Evolutionary conservation across 306 rosid genomes (phyloP).

Genomic region (Fagus sylvatica): DNA sequence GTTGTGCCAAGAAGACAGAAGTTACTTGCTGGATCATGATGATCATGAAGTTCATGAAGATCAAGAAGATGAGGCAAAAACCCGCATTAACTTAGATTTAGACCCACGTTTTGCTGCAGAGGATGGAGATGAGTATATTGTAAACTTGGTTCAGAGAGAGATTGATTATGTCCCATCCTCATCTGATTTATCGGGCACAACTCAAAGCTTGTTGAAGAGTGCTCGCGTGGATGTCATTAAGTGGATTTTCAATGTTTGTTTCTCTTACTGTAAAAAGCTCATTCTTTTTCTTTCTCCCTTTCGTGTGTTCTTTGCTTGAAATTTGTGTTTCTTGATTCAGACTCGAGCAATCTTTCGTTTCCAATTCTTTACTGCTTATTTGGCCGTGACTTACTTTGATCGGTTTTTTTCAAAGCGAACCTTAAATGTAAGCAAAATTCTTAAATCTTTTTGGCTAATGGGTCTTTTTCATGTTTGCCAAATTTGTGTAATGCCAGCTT

Average conservation of each 20-base stretch:
- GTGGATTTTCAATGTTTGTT: slow-evolving; percentile 90
- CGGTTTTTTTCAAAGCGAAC: slow-evolving; percentile 65
- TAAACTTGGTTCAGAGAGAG: slow-evolving; percentile 55
- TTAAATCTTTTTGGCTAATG: slow-evolving; percentile 4
- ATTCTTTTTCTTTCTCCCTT: not conserved
- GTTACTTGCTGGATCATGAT: slow-evolving; percentile 37
- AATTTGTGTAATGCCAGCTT: not conserved
- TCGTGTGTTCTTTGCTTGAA: not conserved
- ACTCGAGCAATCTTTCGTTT: slow-evolving; percentile 61
- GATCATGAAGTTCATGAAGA: slow-evolving; percentile 15
- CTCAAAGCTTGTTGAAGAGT: slow-evolving; percentile 39
- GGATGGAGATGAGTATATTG: slow-evolving; percentile 59
- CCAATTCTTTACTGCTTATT: slow-evolving; percentile 65
- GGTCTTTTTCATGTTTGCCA: slow-evolving; percentile 6
- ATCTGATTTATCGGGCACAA: slow-evolving; percentile 28
- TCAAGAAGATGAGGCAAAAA: slow-evolving; percentile 14
- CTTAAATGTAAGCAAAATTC: slow-evolving; percentile 57
- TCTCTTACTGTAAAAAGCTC: slow-evolving; percentile 1
- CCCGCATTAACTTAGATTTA: slow-evolving; percentile 11
- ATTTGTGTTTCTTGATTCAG: slow-evolving; percentile 49
- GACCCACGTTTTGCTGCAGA: slow-evolving; percentile 39
- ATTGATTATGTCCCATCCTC: too few species aligned
- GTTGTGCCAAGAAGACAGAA: slow-evolving; percentile 60
- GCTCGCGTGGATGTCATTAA: slow-evolving; percentile 66
- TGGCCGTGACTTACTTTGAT: slow-evolving; percentile 75